Evolutionary conservation across 441 rosid genomes (phyloP), one percentile per base, ranked within the genome.

Genomic region (Gossypium davidsonii): DNA sequence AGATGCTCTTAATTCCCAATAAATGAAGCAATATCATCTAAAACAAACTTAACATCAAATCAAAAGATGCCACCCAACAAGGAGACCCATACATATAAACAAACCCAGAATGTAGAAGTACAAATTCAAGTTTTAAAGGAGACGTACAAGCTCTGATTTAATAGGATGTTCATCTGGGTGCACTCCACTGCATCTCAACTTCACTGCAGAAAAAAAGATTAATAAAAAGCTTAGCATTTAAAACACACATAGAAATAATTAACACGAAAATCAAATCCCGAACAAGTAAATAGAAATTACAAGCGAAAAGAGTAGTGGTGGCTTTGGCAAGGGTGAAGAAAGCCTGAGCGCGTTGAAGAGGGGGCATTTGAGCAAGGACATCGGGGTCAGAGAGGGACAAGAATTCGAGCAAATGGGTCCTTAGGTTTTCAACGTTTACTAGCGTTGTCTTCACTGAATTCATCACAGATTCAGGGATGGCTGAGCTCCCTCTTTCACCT

Each of bases 81-180:
- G 39, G 28, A 63, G 67, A 63, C 28, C 26, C 49, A 34, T 17
- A 64, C n/a, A 69, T 20, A 18, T 3, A 25, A 39, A 55, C 61
- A 53, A 31, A 31, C 10, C 28, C 70, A 75, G 34, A 52, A 8
- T 3, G 42, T 23, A 20, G 4, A 71, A 49, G 63, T 6, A 5
- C 67, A 67, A 70, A 73, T 46, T 12, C 14, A 62, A 67, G 18
- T 46, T 7, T 1, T 3, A 58, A 34, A 55, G 53, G 61, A 60
- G 2, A 79, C 85, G 77, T 87, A 93, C 99, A 46, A 93, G 89
- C 84, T 95, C 98, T 4, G 96, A 83, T 83, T 93, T 91, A 2
- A 91, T 83, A 34, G 88, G 94, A 86, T 93, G 98, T 55, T 89
- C 93, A 37, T 86, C 89, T 53, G 90, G 97, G 77, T 90, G 79